Conservation (phyloP, 2,329 filamentous ascomycete species). For the Incumbomyces delicatus region DNA sequence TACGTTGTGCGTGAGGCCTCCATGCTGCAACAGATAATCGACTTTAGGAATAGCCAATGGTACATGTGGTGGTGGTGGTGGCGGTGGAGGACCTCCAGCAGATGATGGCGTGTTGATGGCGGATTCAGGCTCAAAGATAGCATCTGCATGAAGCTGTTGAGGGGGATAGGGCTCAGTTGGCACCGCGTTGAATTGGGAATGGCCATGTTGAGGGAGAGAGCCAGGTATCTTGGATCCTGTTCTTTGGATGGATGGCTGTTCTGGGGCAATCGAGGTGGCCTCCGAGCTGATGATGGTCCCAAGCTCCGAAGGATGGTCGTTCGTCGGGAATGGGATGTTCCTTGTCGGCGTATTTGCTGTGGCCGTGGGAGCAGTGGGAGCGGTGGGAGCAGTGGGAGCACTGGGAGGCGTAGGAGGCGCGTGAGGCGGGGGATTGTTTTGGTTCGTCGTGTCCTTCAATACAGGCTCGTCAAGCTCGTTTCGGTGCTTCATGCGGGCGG, state of each 20-base stretch:
- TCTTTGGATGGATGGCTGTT: constrained; percentile 27
- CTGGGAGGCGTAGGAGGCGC: too few relatives aligned
- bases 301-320: constrained; percentile 11
- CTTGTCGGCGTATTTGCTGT: constrained; percentile 28
- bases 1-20: constrained; percentile 62
- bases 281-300: constrained; percentile 27
- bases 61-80: constrained; percentile 61
- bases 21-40: constrained; percentile 85
- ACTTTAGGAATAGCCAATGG: constrained; percentile 67
- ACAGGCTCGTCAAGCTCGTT: constrained; percentile 31
- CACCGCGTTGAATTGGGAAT: background rate
- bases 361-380: constrained; percentile 24
- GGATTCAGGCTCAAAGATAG: constrained; percentile 2
- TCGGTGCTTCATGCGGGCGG: constrained; percentile 13
- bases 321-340: constrained; percentile 25
- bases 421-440: too few relatives aligned
- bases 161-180: background rate
- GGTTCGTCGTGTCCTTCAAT: constrained; percentile 25
- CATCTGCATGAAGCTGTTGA: constrained; percentile 19
- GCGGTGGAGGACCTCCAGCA: constrained; percentile 46
- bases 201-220: background rate
- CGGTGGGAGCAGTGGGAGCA: too few relatives aligned
- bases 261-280: constrained; percentile 37
- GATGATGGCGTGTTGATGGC: constrained; percentile 20
- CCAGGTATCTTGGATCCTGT: constrained; percentile 17